Conservation (phyloP, 192 early-diverging fungal species). For the Gonapodya sp. region DNA sequence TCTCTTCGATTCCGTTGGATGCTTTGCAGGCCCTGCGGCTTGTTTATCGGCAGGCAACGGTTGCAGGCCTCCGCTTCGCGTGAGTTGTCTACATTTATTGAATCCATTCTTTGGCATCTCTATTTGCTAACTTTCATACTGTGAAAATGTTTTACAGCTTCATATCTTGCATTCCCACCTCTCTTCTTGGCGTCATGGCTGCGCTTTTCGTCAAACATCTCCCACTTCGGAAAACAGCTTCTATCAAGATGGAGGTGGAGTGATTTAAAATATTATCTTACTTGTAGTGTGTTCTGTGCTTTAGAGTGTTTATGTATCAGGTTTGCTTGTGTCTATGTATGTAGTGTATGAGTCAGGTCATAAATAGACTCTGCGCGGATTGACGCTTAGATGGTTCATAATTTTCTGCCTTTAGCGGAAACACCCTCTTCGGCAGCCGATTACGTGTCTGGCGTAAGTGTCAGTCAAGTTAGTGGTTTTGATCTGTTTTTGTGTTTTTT, state of each 20-base stretch:
- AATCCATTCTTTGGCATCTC: not conserved
- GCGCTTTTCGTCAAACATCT: not conserved
- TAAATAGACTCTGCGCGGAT: too few relatives aligned
- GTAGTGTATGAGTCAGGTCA: too few relatives aligned
- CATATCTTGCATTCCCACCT: not conserved
- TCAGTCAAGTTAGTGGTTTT: too few relatives aligned
- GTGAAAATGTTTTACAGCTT: not conserved
- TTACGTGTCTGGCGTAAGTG: too few relatives aligned
- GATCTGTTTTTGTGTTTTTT: too few relatives aligned
- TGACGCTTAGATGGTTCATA: too few relatives aligned
- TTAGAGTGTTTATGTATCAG: too few relatives aligned
- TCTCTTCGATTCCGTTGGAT: not conserved
- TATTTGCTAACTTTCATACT: not conserved
- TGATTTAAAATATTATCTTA: too few relatives aligned
- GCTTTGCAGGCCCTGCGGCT: not conserved
- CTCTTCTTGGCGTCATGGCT: not conserved
- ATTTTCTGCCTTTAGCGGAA: too few relatives aligned
- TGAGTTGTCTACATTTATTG: not conserved
- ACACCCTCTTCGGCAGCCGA: too few relatives aligned
- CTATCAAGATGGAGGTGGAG: not conserved
- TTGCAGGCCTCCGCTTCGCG: not conserved
- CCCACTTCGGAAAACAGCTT: not conserved
- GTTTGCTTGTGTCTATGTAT: too few relatives aligned
- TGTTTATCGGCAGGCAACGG: not conserved
- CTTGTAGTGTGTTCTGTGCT: too few relatives aligned